Evolutionary conservation across 768 basidiomycete species (phyloP).

Genomic region (Leccinum subtestaceum): DNA sequence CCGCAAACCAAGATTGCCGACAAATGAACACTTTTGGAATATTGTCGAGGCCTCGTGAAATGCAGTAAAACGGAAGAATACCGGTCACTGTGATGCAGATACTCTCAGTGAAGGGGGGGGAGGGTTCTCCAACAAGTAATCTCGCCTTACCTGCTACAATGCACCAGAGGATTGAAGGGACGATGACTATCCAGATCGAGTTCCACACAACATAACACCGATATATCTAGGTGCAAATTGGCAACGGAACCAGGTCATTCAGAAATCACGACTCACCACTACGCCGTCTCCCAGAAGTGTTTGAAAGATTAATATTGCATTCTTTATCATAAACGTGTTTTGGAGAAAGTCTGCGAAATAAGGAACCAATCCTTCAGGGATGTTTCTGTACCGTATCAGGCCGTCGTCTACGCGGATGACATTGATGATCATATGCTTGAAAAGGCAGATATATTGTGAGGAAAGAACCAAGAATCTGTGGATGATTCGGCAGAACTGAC

Average conservation of each 20-base stretch:
- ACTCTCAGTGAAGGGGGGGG: not conserved
- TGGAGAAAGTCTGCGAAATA: not conserved
- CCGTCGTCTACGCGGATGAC: not conserved
- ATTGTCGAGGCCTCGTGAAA: not conserved
- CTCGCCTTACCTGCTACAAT: not conserved
- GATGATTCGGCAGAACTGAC: not conserved
- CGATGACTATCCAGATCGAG: not conserved
- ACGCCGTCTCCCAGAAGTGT: not conserved
- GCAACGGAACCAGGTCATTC: not conserved
- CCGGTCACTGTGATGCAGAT: not conserved
- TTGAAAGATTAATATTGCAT: not conserved
- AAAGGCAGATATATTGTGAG: not conserved
- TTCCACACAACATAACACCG: not conserved
- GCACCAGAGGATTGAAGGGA: not conserved
- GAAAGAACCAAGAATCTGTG: not conserved
- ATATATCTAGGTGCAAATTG: not conserved
- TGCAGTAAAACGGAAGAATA: not conserved
- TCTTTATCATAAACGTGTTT: not conserved
- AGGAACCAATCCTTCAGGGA: not conserved
- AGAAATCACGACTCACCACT: not conserved
- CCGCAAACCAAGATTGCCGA: not conserved
- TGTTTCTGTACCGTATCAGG: not conserved
- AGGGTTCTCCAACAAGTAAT: not conserved
- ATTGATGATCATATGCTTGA: not conserved
- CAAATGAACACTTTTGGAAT: not conserved